Percentiles rank a stretch among this genome's conserved stretches.
Evolutionary conservation across 345 rosid species (phyloP).

Genomic region (Salix exigua): DNA sequence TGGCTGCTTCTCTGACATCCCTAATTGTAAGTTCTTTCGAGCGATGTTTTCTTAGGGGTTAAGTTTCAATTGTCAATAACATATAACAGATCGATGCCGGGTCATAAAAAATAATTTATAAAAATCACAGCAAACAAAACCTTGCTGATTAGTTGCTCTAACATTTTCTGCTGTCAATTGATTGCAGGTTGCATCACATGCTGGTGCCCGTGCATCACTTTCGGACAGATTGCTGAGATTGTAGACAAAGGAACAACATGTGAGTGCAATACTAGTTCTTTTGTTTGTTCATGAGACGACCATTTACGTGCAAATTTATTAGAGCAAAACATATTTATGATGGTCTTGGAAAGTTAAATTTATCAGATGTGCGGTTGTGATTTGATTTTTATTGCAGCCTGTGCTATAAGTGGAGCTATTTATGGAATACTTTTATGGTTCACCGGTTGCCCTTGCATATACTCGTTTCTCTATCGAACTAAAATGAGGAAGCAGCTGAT

Average conservation of each 20-base stretch:
- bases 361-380: background rate
- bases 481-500: slow-evolving; percentile 28
- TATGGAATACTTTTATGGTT: slow-evolving; percentile 9
- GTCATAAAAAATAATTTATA: too few relatives aligned
- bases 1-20: slow-evolving; percentile 38
- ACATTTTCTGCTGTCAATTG: background rate
- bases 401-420: slow-evolving; percentile 22
- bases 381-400: slow-evolving; percentile 26
- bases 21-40: slow-evolving; percentile 16
- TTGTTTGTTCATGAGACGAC: too few relatives aligned
- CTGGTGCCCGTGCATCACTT: slow-evolving; percentile 30
- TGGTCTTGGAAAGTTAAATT: too few relatives aligned
- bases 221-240: slow-evolving; percentile 20
- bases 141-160: background rate
- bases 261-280: background rate
- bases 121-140: too few relatives aligned
- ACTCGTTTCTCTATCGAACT: slow-evolving; percentile 26
- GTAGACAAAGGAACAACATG: slow-evolving; percentile 8
- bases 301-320: too few relatives aligned
- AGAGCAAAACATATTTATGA: too few relatives aligned
- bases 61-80: background rate
- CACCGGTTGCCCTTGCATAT: slow-evolving; percentile 15
- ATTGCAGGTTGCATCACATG: slow-evolving; percentile 23
- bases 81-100: background rate
- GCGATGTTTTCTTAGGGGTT: background rate